Evolutionary conservation across 176 grass and related monocot genomes (phyloP), one percentile per base, ranked within the genome.

Genomic region (Aegilops speltoides): DNA sequence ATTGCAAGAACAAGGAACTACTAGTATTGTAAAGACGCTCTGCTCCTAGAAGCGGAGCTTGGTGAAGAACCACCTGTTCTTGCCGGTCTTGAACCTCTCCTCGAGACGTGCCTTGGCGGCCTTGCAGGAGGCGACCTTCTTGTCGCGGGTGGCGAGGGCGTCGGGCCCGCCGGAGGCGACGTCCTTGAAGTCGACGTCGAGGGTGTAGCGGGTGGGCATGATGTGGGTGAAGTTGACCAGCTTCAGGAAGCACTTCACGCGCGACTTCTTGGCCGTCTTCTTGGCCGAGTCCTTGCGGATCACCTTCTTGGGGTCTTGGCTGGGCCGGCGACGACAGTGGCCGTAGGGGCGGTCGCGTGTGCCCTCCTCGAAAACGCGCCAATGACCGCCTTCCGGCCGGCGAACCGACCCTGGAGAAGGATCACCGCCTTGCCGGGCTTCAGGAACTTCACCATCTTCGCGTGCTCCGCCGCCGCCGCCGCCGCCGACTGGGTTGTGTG

Each of bases 31-130:
- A 43, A 20, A 65, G 7, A 32, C 0, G n/a, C 16, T 20, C 33
- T 16, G 63, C 45, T 13, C 73, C 79, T 78, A 89, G 82, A 92
- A 89, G 28, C 90, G 82, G 60, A 92, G 87, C 68, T 92, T 92
- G 87, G 90, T 82, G 71, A 92, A 92, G 90, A 92, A 89, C 86
- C 86, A 92, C 77, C 90, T 88, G 82, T 88, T 92, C 83, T 89
- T 92, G 22, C 90, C 86, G 15, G 86, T 87, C 82, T 89, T 92
- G 82, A 92, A 89, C 86, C 86, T 85, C 83, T 88, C 90, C 90
- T 91, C 89, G 23, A 92, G 73, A 8, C 78, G 78, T 0, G 71
- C 83, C 86, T 89, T 91, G 38, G 85, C 75, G 32, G 74, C 41
- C 86, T 91, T 91, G 80, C 81, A 81, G 6, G 86, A 83, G 9